Conservation (phyloP, 306 rosid genomes). For the Vicia villosa region DNA sequence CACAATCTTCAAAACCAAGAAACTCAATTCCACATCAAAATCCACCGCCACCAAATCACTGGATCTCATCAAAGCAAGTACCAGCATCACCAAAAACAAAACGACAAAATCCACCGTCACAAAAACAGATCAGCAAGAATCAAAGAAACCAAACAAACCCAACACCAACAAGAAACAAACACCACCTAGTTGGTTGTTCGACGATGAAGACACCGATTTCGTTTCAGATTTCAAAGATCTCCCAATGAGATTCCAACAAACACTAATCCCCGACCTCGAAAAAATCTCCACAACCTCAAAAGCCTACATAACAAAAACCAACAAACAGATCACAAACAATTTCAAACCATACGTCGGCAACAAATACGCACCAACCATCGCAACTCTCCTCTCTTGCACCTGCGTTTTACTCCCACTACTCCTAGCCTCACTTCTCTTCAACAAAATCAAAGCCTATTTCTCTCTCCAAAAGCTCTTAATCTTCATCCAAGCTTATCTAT, state of each 20-base stretch:
- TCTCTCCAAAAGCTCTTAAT: slow-evolving; percentile 87
- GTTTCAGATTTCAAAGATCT: slow-evolving; percentile 68
- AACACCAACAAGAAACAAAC: slow-evolving; percentile 39
- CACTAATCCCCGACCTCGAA: slow-evolving; percentile 80
- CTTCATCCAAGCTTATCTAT: slow-evolving; percentile 84
- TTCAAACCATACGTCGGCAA: slow-evolving; percentile 88
- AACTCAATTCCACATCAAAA: slow-evolving; percentile 63
- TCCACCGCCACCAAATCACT: slow-evolving; percentile 43
- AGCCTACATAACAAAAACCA: slow-evolving; percentile 66
- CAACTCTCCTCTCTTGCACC: slow-evolving; percentile 59
- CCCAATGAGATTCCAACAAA: slow-evolving; percentile 59
- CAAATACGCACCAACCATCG: slow-evolving; percentile 80
- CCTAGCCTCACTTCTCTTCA: slow-evolving; percentile 74
- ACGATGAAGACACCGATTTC: slow-evolving; percentile 58
- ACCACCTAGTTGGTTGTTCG: slow-evolving; percentile 55
- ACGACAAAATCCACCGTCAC: slow-evolving; percentile 56
- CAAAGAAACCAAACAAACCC: slow-evolving; percentile 22
- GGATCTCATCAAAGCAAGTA: slow-evolving; percentile 53
- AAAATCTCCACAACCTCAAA: slow-evolving; percentile 74
- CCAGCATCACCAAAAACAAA: slow-evolving; percentile 54
- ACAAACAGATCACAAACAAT: slow-evolving; percentile 65
- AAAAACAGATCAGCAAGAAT: slow-evolving; percentile 25
- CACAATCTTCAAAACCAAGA: slow-evolving; percentile 59
- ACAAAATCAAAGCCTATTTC: slow-evolving; percentile 81
- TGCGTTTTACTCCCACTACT: slow-evolving; percentile 74